These are phyloP conservation scores for Beta corolliflora DNA, from an alignment of 179 eudicot species.

Conservation along the genomic window DNA sequence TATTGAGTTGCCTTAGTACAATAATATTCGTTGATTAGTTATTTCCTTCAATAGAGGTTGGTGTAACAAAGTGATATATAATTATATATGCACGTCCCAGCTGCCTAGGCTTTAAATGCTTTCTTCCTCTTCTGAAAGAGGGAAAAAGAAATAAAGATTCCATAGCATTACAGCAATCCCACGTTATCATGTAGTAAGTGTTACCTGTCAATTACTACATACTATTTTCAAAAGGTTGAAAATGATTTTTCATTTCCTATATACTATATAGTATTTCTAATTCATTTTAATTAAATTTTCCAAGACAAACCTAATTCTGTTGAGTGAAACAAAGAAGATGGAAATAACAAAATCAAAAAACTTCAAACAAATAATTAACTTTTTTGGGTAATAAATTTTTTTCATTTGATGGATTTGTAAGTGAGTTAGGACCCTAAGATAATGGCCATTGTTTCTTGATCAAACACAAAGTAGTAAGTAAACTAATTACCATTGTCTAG, in stretches of 20 bases:
- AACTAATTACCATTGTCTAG: too few relatives aligned
- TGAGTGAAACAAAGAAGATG: too few relatives aligned
- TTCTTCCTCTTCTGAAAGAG: not conserved
- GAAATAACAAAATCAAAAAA: too few relatives aligned
- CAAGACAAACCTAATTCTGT: too few relatives aligned
- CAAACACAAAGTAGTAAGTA: too few relatives aligned
- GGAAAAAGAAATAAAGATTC: conserved; percentile 6
- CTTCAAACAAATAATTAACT: too few relatives aligned
- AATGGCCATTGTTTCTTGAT: too few relatives aligned
- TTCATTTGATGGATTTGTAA: too few relatives aligned
- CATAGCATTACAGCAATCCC: not conserved
- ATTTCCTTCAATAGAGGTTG: conserved; percentile 8
- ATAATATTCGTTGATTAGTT: not conserved
- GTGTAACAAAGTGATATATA: conserved; percentile 11
- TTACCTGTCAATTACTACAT: not conserved
- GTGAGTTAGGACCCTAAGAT: too few relatives aligned
- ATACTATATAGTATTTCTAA: too few relatives aligned
- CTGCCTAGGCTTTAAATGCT: conserved; percentile 9
- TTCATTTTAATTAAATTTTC: too few relatives aligned
- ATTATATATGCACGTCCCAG: not conserved
- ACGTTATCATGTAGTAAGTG: not conserved
- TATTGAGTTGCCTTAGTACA: not conserved
- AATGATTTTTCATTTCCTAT: not conserved
- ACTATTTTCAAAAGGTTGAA: not conserved
- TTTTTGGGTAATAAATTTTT: too few relatives aligned